These are phyloP conservation scores for Xylariaceae sp. DNA, from an alignment of 2,329 filamentous ascomycete genomes.

Conservation along the genomic window DNA sequence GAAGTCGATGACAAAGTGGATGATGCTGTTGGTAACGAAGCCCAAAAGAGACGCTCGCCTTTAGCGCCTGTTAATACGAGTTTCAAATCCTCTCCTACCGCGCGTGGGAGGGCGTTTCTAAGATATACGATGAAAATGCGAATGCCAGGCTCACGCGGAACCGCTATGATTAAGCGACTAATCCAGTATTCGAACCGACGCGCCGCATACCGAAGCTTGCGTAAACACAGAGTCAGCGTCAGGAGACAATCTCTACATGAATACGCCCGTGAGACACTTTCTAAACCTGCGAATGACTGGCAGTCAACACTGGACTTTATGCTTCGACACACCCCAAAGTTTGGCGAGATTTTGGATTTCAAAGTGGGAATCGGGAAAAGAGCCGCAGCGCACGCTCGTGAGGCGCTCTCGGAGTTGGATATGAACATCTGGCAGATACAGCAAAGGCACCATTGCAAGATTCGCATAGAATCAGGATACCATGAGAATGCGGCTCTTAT, in stretches of 20 bases:
- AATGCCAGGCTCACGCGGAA: not conserved
- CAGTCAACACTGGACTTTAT: constrained; percentile 33
- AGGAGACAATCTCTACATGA: constrained; percentile 32
- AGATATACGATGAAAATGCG: not conserved
- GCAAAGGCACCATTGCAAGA: constrained; percentile 32
- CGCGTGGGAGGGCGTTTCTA: not conserved
- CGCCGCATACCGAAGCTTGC: constrained; percentile 24
- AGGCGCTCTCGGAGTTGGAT: constrained; percentile 31
- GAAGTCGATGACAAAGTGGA: not conserved
- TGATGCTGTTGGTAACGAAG: not conserved
- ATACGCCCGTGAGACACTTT: constrained; percentile 4
- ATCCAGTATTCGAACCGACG: constrained; percentile 23
- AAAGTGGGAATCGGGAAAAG: constrained; percentile 36
- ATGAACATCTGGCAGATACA: constrained; percentile 34
- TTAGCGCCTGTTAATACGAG: not conserved
- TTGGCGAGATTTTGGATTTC: constrained; percentile 34
- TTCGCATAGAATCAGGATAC: constrained; percentile 31
- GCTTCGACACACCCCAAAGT: constrained; percentile 34
- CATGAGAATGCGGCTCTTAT: constrained; percentile 27
- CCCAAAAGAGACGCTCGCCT: not conserved
- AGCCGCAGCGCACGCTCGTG: constrained; percentile 32
- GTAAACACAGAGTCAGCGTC: constrained; percentile 29
- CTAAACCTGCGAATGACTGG: constrained; percentile 26
- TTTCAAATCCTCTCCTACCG: not conserved
- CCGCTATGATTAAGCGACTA: constrained; percentile 4